A percentile compares a stretch with the other conserved stretches of the same genome.
These are phyloP conservation scores for Trifolium fragiferum DNA, from an alignment of 306 rosid species.

Conservation along the genomic window DNA sequence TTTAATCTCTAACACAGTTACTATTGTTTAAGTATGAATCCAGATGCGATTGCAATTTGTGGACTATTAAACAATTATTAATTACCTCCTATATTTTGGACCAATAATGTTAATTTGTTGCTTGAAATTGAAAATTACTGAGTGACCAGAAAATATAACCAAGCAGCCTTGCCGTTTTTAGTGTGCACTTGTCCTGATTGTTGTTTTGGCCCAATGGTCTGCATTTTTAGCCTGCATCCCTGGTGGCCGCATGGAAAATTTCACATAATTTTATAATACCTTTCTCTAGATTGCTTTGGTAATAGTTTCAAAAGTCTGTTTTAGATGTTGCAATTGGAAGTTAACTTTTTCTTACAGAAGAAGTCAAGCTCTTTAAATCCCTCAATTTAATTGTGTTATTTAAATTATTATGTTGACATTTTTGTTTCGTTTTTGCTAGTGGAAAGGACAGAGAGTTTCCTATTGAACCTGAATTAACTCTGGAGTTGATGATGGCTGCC, in stretches of 20 bases:
- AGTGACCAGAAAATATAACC: slow-evolving; percentile 7
- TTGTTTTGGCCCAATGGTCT: background rate
- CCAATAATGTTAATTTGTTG: background rate
- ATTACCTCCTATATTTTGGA: slow-evolving; percentile 2
- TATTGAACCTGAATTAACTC: slow-evolving; percentile 86
- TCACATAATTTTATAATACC: slow-evolving; percentile 3
- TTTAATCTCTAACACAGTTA: background rate
- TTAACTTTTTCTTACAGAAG: slow-evolving; percentile 2
- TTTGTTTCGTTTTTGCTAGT: slow-evolving; percentile 48
- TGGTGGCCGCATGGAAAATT: slow-evolving; percentile 13
- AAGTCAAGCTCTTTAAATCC: slow-evolving; percentile 1
- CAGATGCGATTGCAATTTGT: background rate
- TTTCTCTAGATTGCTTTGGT: slow-evolving; percentile 5
- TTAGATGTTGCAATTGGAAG: slow-evolving; percentile 16
- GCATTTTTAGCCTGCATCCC: background rate
- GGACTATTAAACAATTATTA: slow-evolving; percentile 18
- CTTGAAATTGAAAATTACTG: background rate
- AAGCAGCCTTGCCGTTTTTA: background rate
- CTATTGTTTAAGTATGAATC: slow-evolving; percentile 1
- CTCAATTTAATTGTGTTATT: background rate
- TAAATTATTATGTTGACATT: slow-evolving; percentile 31
- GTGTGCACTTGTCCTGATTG: slow-evolving; percentile 8
- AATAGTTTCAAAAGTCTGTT: slow-evolving; percentile 3
- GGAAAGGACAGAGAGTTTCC: slow-evolving; percentile 92
- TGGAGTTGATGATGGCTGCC: slow-evolving; percentile 97